Percentiles rank a stretch among this genome's conserved stretches.
Conservation (phyloP, 2,329 filamentous ascomycete species). For the Sclerotinia trifoliorum region DNA sequence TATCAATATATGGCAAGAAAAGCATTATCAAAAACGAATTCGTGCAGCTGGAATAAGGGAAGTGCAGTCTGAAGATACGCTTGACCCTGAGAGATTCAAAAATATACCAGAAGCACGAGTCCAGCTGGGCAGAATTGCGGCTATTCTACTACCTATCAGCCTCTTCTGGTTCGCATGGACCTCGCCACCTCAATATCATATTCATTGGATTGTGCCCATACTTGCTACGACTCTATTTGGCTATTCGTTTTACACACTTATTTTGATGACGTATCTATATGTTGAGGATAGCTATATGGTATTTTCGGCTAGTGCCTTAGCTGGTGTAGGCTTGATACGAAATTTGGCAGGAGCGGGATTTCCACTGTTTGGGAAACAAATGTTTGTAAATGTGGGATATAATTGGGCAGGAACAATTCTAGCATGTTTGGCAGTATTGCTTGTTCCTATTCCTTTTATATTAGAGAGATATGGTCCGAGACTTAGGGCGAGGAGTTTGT, state of each 20-base stretch:
- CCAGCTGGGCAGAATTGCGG: constrained; percentile 43
- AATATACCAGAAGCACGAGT: constrained; percentile 46
- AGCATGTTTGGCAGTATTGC: constrained; percentile 40
- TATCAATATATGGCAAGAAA: constrained; percentile 43
- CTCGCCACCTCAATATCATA: constrained; percentile 27
- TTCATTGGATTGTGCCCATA: constrained; percentile 47
- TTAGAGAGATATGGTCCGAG: constrained; percentile 33
- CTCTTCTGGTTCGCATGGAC: constrained; percentile 44
- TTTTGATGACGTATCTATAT: constrained; percentile 50
- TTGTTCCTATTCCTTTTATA: constrained; percentile 41
- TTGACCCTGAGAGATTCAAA: constrained; percentile 34
- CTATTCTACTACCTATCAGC: constrained; percentile 40
- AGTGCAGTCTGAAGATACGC: neutral
- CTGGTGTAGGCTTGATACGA: constrained; percentile 44
- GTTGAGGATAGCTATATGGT: constrained; percentile 50
- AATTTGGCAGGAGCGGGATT: constrained; percentile 44
- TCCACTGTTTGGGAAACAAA: constrained; percentile 42
- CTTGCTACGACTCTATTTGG: constrained; percentile 51
- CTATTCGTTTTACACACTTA: constrained; percentile 51
- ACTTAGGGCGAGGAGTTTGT: constrained; percentile 36
- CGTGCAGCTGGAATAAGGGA: constrained; percentile 35
- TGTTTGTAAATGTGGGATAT: constrained; percentile 42
- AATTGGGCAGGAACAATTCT: constrained; percentile 43
- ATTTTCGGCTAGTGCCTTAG: constrained; percentile 44
- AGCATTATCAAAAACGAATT: constrained; percentile 44